Evolutionary conservation across 179 eudicot genomes (phyloP), one percentile per base, ranked within the genome.

Genomic region (Vitellaria paradoxa): DNA sequence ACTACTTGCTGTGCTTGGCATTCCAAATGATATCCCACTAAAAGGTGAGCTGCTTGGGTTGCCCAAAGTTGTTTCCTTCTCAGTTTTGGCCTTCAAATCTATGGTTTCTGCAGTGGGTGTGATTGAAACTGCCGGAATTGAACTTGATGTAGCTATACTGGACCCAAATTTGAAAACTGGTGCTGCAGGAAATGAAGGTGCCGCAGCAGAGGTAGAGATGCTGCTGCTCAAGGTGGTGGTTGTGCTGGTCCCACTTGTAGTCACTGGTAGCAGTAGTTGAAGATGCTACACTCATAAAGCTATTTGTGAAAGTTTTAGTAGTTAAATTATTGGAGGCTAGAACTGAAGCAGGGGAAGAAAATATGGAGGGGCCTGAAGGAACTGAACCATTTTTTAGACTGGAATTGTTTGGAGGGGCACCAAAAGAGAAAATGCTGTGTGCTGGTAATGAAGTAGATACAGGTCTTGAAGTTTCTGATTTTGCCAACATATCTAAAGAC

Each of bases 141-240:
- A 40, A 75, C 76, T 72, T 72, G 84, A 73, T 46, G 82, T 65
- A 50, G 76, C 74, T 15, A 50, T 69, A 59, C 52, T 21, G 37
- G 86, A 63, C 11, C 86, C 87, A 73, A 81, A 79, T 4, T 73
- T 78, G 65, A 89, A 79, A 65, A 68, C 62, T 50, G 88, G 82
- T 47, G 50, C 77, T 18, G 77, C 26, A 7, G 81, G 67, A 75
- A 79, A 70, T 63, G 87, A 40, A 55, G 61, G 37, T 52, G 61
- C 74, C 24, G 75, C 75, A 72, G 17, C 18, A 37, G 75, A 30
- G 52, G 50, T 37, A 37, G 65, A 72, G 65, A 72, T 26, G 57
- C 49, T 57, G 37, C 65, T 11, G 11, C 37, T 18, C 50, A 60
- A 72, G 7, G 75, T 26, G 14, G 61, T 23, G 74, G 65, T 17